These are phyloP conservation scores for Trametes versicolor DNA, from an alignment of 1,284 basidiomycete genomes.

Conservation along the genomic window DNA sequence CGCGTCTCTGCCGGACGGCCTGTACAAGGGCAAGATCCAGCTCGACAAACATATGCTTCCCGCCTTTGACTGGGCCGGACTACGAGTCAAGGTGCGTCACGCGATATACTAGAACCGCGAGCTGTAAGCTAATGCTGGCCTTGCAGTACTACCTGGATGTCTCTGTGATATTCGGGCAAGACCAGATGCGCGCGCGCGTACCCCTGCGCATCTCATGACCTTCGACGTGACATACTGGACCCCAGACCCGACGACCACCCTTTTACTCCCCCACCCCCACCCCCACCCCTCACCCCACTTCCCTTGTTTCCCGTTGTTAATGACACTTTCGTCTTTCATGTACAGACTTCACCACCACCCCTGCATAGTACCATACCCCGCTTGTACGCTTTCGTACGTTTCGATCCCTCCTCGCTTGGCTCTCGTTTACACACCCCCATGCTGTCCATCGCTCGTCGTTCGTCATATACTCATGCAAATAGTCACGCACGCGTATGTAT, in stretches of 20 bases:
- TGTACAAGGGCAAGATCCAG: slow-evolving; percentile 65
- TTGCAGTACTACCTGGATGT: slow-evolving; percentile 74
- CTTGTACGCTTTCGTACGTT: slow-evolving; percentile 26
- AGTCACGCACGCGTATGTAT: slow-evolving; percentile 16
- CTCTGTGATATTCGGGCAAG: slow-evolving; percentile 69
- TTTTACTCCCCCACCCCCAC: not conserved
- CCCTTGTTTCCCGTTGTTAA: not conserved
- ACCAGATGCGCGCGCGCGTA: slow-evolving; percentile 66
- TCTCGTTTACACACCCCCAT: slow-evolving; percentile 21
- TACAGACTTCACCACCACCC: slow-evolving; percentile 10
- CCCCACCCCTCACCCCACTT: not conserved
- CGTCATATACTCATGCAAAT: slow-evolving; percentile 20
- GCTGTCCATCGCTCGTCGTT: slow-evolving; percentile 28
- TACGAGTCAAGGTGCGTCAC: slow-evolving; percentile 67
- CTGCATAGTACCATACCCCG: slow-evolving; percentile 8
- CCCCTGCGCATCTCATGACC: slow-evolving; percentile 64
- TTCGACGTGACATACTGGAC: slow-evolving; percentile 17
- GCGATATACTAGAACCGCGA: not conserved
- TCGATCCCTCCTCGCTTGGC: slow-evolving; percentile 27
- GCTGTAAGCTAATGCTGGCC: not conserved
- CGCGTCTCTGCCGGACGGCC: slow-evolving; percentile 66
- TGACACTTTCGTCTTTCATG: not conserved
- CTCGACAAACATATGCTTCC: slow-evolving; percentile 69
- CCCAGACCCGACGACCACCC: not conserved
- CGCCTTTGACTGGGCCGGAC: slow-evolving; percentile 69